phyloP scores from a whole-genome alignment of 2,329 filamentous ascomycete genomes.

The Fusarium illudens region DNA sequence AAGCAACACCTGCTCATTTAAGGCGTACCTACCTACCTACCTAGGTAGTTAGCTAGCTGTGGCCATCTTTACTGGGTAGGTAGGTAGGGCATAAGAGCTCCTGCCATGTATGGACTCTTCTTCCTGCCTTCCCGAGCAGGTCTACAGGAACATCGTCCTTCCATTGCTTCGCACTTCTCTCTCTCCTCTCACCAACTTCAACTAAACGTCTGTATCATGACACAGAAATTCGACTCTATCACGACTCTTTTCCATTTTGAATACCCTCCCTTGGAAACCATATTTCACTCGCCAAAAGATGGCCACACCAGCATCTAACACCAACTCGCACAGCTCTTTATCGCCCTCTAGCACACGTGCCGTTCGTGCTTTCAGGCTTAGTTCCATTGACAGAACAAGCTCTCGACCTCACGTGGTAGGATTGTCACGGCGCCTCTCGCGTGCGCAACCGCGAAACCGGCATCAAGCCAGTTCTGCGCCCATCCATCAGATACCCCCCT shows the following conservation, averaged over 20 bases:
- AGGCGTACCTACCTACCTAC: background rate
- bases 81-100: background rate
- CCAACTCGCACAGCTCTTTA: conserved; percentile 33
- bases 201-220: conserved; percentile 23
- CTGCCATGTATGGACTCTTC: background rate
- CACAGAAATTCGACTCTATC: background rate
- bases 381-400: conserved; percentile 31
- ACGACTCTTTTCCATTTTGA: conserved; percentile 25
- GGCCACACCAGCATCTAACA: conserved; percentile 43
- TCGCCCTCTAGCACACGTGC: conserved; percentile 24
- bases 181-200: conserved; percentile 3
- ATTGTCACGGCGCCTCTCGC: conserved; percentile 39
- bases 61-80: too few relatives aligned
- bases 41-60: background rate
- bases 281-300: conserved; percentile 35
- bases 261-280: conserved; percentile 35
- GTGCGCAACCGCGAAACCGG: conserved; percentile 27
- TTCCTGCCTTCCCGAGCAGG: background rate
- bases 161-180: background rate
- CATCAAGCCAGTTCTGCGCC: conserved; percentile 13
- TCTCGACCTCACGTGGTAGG: conserved; percentile 42
- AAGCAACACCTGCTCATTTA: too few relatives aligned
- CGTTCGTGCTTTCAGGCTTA: conserved; percentile 9
- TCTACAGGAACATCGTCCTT: background rate
- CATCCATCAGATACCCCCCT: background rate